These are phyloP conservation scores for Rehmannia glutinosa DNA, from an alignment of 257 asterid genomes.

Conservation along the genomic window DNA sequence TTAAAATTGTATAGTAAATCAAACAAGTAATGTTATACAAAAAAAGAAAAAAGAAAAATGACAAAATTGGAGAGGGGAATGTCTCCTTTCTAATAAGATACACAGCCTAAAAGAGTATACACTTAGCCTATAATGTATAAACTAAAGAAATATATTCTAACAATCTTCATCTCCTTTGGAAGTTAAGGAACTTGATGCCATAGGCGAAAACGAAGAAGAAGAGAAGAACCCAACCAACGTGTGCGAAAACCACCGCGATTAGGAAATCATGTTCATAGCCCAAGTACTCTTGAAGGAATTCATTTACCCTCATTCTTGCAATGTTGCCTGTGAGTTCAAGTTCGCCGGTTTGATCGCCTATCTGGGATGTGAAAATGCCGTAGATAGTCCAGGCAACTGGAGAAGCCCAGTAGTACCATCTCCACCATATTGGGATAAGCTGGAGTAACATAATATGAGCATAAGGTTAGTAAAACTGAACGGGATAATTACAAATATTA, in stretches of 20 bases:
- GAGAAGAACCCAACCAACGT: constrained; percentile 78
- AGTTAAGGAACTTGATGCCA: constrained; percentile 83
- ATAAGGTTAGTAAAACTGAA: no score
- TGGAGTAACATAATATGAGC: constrained; percentile 33
- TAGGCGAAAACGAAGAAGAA: constrained; percentile 78
- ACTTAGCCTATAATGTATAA: constrained; percentile 4
- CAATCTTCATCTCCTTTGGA: constrained; percentile 48
- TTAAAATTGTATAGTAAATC: neutral
- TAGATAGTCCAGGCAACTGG: constrained; percentile 81
- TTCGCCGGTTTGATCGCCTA: constrained; percentile 42
- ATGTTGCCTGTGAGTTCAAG: constrained; percentile 30
- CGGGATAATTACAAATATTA: no score
- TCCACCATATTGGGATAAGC: constrained; percentile 89
- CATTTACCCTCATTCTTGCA: constrained; percentile 20
- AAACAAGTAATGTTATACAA: neutral
- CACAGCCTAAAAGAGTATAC: neutral
- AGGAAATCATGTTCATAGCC: constrained; percentile 73
- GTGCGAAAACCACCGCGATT: constrained; percentile 54
- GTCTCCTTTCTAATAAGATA: neutral
- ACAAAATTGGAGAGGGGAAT: neutral
- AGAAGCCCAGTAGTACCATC: constrained; percentile 93
- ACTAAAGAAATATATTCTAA: neutral
- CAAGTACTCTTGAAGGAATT: constrained; percentile 39
- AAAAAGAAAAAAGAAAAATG: neutral
- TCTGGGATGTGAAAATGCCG: constrained; percentile 55